A percentile compares a stretch with the other conserved stretches of the same genome.
Conservation (phyloP, 164 flowering plant species). For the Protea cynaroides region DNA sequence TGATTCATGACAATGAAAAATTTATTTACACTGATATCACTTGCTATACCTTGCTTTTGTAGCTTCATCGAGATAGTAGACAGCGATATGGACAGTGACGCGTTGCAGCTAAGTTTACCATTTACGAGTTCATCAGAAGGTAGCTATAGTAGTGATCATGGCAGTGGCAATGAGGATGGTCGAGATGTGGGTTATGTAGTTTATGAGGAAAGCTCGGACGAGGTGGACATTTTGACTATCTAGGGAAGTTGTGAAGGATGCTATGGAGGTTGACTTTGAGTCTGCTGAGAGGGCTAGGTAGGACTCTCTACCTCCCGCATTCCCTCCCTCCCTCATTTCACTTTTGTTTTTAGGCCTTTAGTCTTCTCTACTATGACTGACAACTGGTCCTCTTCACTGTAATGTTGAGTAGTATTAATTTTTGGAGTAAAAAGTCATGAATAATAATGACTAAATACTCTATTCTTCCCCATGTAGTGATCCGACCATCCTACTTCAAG, state of each 20-base stretch:
- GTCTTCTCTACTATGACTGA: too few relatives aligned
- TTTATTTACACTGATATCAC: slow-evolving; percentile 2
- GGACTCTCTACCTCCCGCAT: not conserved
- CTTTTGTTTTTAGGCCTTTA: too few relatives aligned
- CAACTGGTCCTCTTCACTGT: too few relatives aligned
- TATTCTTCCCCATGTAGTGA: too few relatives aligned
- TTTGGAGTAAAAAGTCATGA: too few relatives aligned
- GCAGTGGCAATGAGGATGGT: slow-evolving; percentile 76
- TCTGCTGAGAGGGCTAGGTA: slow-evolving; percentile 1
- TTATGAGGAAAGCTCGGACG: slow-evolving; percentile 74
- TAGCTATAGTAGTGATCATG: slow-evolving; percentile 69
- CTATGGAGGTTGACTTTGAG: not conserved
- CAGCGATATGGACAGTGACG: slow-evolving; percentile 41
- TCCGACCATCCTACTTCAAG: too few relatives aligned
- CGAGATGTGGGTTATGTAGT: slow-evolving; percentile 35
- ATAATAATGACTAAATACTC: too few relatives aligned
- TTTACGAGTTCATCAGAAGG: slow-evolving; percentile 53
- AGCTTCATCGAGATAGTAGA: slow-evolving; percentile 49
- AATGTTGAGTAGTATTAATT: too few relatives aligned
- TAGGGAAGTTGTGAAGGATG: slow-evolving; percentile 13
- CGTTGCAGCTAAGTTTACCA: slow-evolving; percentile 31
- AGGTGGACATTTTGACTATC: slow-evolving; percentile 39
- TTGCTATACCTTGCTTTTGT: slow-evolving; percentile 18
- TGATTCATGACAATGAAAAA: slow-evolving; percentile 2
- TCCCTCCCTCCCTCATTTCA: not conserved